Evolutionary conservation across 768 basidiomycete genomes (phyloP).

Genomic region (Phlebiopsis gigantea): DNA sequence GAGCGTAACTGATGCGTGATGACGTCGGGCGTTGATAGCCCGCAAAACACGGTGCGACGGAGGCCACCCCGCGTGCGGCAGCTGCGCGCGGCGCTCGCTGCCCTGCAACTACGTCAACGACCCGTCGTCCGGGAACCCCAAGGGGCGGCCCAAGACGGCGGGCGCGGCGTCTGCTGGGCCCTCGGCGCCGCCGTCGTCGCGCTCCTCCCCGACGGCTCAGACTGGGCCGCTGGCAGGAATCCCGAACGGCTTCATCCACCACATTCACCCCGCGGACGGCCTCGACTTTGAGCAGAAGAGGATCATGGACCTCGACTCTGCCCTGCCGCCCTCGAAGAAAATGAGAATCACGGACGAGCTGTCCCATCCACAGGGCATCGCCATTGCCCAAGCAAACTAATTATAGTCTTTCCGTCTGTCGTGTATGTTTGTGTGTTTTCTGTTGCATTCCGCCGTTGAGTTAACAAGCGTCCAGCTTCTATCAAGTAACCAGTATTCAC

Average conservation of each 20-base stretch:
- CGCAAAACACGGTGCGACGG: slow-evolving; percentile 90
- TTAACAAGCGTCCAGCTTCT: no score
- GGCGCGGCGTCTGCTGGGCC: slow-evolving; percentile 4
- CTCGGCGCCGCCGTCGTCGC: slow-evolving; percentile 20
- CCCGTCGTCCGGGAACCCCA: slow-evolving; percentile 20
- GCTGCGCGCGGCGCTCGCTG: slow-evolving; percentile 72
- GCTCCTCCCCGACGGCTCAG: slow-evolving; percentile 22
- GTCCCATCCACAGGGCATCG: no score
- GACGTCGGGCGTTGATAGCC: slow-evolving; percentile 49
- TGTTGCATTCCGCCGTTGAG: no score
- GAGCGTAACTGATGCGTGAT: neutral
- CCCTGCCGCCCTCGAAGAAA: slow-evolving; percentile 60
- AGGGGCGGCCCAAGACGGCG: slow-evolving; percentile 11
- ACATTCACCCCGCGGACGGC: slow-evolving; percentile 15
- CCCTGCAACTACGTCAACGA: slow-evolving; percentile 82
- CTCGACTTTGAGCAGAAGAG: slow-evolving; percentile 56
- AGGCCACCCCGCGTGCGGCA: slow-evolving; percentile 78
- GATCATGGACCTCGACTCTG: slow-evolving; percentile 47
- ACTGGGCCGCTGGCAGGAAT: slow-evolving; percentile 15
- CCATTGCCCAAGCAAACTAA: no score
- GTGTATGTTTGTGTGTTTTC: no score
- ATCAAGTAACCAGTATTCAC: no score
- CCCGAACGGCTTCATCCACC: slow-evolving; percentile 15
- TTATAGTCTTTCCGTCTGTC: no score
- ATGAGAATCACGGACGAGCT: slow-evolving; percentile 56